phyloP scores from a whole-genome alignment of 345 rosid species.

The Trapa bicornis region DNA sequence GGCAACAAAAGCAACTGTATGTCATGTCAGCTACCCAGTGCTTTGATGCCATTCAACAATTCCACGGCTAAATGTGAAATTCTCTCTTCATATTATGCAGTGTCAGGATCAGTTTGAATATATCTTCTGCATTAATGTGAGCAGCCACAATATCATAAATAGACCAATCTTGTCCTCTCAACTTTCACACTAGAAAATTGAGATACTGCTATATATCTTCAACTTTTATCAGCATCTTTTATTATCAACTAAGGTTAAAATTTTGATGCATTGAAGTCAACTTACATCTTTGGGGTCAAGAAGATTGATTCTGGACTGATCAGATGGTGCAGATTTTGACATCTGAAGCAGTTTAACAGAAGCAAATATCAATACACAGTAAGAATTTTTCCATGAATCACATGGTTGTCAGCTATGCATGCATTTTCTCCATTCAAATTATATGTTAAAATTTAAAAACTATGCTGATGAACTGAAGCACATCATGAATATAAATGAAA shows the following conservation, averaged over 20 bases:
- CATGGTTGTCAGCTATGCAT: neutral
- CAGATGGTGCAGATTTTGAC: conserved; percentile 93
- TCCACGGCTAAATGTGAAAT: neutral
- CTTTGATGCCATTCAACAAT: neutral
- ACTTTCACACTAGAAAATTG: neutral
- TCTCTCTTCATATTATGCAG: neutral
- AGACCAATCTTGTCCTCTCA: neutral
- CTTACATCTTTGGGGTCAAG: conserved; percentile 93
- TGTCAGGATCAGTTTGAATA: neutral
- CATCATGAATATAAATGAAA: neutral
- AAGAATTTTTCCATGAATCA: neutral
- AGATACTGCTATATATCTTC: neutral
- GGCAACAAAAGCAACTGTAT: neutral
- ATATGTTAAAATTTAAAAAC: neutral
- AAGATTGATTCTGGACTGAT: conserved; percentile 87
- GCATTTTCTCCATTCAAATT: neutral
- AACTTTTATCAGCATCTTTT: neutral
- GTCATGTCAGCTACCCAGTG: neutral
- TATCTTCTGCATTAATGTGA: neutral
- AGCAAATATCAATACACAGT: neutral
- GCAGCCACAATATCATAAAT: neutral
- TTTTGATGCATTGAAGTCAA: conserved; percentile 4
- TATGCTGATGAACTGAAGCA: neutral
- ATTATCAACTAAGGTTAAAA: no score
- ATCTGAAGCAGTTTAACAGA: conserved; percentile 38